Conservation (phyloP, 805 yeast genomes). For the Tetrapisispora taiwanensis region DNA sequence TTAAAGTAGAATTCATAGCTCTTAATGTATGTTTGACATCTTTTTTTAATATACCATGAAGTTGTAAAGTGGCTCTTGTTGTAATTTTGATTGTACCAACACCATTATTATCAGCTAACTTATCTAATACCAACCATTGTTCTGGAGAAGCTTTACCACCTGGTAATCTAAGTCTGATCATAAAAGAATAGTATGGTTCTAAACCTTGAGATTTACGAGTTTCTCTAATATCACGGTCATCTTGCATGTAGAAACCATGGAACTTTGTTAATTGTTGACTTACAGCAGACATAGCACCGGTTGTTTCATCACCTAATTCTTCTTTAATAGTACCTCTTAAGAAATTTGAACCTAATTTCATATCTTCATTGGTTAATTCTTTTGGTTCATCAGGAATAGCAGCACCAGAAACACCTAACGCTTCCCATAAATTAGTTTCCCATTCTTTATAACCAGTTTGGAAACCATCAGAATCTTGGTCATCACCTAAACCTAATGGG, state of each 20-base stretch:
- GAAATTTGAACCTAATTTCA: slow-evolving; percentile 77
- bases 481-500: slow-evolving; percentile 86
- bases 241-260: slow-evolving; percentile 98
- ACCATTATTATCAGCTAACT: slow-evolving; percentile 71
- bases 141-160: slow-evolving; percentile 83
- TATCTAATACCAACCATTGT: slow-evolving; percentile 83
- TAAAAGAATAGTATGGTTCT: slow-evolving; percentile 94
- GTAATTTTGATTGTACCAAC: slow-evolving; percentile 91
- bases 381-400: slow-evolving; percentile 86
- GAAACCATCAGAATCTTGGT: slow-evolving; percentile 94
- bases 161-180: slow-evolving; percentile 92
- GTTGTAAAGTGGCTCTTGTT: slow-evolving; percentile 93
- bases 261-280: slow-evolving; percentile 94
- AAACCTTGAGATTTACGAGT: slow-evolving; percentile 83
- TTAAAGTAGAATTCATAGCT: slow-evolving; percentile 79
- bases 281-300: slow-evolving; percentile 83
- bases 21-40: slow-evolving; percentile 82
- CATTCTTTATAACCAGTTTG: slow-evolving; percentile 83
- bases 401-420: slow-evolving; percentile 74
- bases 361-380: slow-evolving; percentile 89
- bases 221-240: slow-evolving; percentile 92
- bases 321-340: slow-evolving; percentile 89
- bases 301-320: slow-evolving; percentile 68
- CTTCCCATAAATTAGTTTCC: slow-evolving; percentile 80
- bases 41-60: slow-evolving; percentile 89